Conservation (phyloP, 345 rosid genomes). For the Citrus australasica region DNA sequence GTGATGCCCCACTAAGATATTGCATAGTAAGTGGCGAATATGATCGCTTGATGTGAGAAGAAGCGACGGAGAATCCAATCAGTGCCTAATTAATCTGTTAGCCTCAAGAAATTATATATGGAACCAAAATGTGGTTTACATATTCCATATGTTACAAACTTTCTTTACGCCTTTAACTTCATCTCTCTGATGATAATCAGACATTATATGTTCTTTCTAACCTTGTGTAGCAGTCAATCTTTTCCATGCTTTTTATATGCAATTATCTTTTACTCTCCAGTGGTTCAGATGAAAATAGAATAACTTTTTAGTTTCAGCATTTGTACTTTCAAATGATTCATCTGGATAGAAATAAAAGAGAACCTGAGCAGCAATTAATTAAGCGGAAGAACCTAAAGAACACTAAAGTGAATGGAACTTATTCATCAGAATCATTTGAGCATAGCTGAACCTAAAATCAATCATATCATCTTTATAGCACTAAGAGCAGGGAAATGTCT, state of each 20-base stretch:
- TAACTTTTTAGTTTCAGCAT: neutral
- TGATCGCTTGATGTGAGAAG: too few relatives aligned
- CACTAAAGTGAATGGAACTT: neutral
- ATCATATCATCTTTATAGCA: neutral
- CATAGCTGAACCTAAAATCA: too few relatives aligned
- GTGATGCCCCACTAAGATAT: neutral
- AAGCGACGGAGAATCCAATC: neutral
- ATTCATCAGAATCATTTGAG: neutral
- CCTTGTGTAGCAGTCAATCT: neutral
- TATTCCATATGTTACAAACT: neutral
- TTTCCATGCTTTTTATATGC: neutral
- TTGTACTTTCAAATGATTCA: neutral
- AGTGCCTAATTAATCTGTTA: neutral
- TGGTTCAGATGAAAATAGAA: neutral
- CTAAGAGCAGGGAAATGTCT: neutral
- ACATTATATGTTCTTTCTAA: neutral
- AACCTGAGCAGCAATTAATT: neutral
- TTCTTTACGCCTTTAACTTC: neutral
- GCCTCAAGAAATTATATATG: neutral
- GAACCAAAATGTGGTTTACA: neutral
- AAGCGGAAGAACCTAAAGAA: neutral
- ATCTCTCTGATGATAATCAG: neutral
- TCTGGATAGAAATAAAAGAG: neutral
- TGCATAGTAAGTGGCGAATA: too few relatives aligned
- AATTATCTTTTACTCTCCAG: neutral